A percentile compares a stretch with the other conserved stretches of the same genome.
Evolutionary conservation across 257 asterid genomes (phyloP).

Genomic region (Salvia rosmarinus): DNA sequence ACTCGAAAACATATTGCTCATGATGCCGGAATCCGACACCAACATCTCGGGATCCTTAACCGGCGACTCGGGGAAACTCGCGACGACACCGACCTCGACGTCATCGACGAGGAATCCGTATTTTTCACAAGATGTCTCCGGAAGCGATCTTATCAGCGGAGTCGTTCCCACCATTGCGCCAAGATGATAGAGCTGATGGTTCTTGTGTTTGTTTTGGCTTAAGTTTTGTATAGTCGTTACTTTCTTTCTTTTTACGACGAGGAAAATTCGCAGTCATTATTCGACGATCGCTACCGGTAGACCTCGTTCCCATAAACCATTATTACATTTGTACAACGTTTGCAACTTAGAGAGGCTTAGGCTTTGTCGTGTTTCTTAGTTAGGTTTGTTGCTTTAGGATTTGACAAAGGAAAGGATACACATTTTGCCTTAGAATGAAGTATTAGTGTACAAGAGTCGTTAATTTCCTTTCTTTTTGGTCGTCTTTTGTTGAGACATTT

Average conservation of each 20-base stretch:
- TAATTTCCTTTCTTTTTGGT: not conserved
- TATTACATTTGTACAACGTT: slow-evolving; percentile 17
- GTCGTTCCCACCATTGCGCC: slow-evolving; percentile 59
- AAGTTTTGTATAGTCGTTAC: slow-evolving; percentile 33
- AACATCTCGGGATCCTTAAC: slow-evolving; percentile 42
- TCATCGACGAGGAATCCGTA: slow-evolving; percentile 42
- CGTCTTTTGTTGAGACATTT: not conserved
- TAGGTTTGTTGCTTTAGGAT: slow-evolving; percentile 19
- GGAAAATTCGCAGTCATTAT: not conserved
- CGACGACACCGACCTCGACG: slow-evolving; percentile 52
- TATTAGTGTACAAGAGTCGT: not conserved
- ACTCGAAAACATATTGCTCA: slow-evolving; percentile 58
- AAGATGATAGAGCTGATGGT: slow-evolving; percentile 36
- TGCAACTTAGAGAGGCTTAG: slow-evolving; percentile 7
- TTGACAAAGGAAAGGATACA: not conserved
- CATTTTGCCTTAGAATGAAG: slow-evolving; percentile 5
- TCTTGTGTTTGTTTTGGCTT: not conserved
- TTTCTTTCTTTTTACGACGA: not conserved
- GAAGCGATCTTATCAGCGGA: slow-evolving; percentile 72
- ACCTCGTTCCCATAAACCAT: not conserved
- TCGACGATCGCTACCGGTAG: not conserved
- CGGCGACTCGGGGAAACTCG: slow-evolving; percentile 38
- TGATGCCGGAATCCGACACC: slow-evolving; percentile 65
- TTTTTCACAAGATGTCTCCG: slow-evolving; percentile 60
- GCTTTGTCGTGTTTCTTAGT: not conserved